A percentile compares a stretch with the other conserved stretches of the same genome.
These are phyloP conservation scores for Alternaria burnsii DNA, from an alignment of 2,329 filamentous ascomycete species.

Conservation along the genomic window DNA sequence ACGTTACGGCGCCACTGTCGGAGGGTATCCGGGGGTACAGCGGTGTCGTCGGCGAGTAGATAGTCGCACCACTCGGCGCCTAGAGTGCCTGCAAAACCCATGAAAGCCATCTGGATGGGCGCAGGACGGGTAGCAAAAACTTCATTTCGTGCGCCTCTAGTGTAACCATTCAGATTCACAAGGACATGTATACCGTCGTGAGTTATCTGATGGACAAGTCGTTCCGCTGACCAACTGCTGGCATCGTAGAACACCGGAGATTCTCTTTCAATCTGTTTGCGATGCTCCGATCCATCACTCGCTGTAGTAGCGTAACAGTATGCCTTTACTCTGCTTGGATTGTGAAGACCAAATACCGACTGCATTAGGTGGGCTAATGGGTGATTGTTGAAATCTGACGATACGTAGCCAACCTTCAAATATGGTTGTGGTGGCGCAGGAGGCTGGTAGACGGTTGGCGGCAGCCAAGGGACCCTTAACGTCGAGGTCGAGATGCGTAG, in stretches of 20 bases:
- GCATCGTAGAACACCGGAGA: slow-evolving; percentile 91
- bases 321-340: slow-evolving; percentile 76
- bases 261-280: slow-evolving; percentile 91
- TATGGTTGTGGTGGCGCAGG: slow-evolving; percentile 81
- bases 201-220: slow-evolving; percentile 84
- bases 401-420: slow-evolving; percentile 94
- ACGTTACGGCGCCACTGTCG: slow-evolving; percentile 80
- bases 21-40: slow-evolving; percentile 82
- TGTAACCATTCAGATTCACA: slow-evolving; percentile 98
- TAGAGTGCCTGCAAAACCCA: slow-evolving; percentile 96
- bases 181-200: slow-evolving; percentile 91
- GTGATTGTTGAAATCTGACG: slow-evolving; percentile 99
- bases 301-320: slow-evolving; percentile 96
- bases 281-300: slow-evolving; percentile 88
- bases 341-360: slow-evolving; percentile 93
- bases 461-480: slow-evolving; percentile 85
- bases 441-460: slow-evolving; percentile 80
- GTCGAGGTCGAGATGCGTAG: slow-evolving; percentile 92
- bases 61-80: slow-evolving; percentile 99
- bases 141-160: slow-evolving; percentile 93
- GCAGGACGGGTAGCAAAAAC: slow-evolving; percentile 94
- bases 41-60: slow-evolving; percentile 86
- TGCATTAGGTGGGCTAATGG: slow-evolving; percentile 98
- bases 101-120: slow-evolving; percentile 99
- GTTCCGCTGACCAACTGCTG: slow-evolving; percentile 84